Evolutionary conservation across 2,329 filamentous ascomycete genomes (phyloP).

Genomic region (Coniella vitis): DNA sequence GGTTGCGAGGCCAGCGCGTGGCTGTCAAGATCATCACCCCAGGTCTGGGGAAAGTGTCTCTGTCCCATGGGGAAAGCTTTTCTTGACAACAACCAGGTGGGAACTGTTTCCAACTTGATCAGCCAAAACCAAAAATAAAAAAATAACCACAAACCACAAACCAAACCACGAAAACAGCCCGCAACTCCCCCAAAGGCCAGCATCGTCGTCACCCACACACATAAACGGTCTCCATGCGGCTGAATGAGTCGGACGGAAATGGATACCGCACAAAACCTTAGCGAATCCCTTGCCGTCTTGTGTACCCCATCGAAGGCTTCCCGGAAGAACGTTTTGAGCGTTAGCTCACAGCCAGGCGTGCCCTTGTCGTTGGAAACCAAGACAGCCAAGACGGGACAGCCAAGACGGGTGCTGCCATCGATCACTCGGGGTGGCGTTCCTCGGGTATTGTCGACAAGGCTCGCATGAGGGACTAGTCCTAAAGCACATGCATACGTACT

Average conservation of each 20-base stretch:
- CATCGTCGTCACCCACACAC: background rate
- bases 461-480: background rate
- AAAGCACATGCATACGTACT: background rate
- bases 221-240: background rate
- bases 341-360: background rate
- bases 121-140: no score
- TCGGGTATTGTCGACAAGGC: background rate
- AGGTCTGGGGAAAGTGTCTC: background rate
- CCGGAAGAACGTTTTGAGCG: background rate
- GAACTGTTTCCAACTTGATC: no score
- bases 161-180: no score
- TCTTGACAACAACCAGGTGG: background rate
- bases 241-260: background rate
- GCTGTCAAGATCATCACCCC: background rate
- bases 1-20: background rate
- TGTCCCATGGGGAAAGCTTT: background rate
- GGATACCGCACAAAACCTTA: no score
- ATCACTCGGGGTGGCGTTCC: background rate
- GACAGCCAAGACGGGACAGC: no score
- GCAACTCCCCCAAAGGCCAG: no score
- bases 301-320: background rate
- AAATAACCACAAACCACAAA: background rate
- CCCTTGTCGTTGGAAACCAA: no score
- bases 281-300: no score
- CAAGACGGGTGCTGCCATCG: no score